Percentiles rank a stretch among this genome's conserved stretches.
phyloP scores from a whole-genome alignment of 1,139 yeast species.

The Kazachstania sp. region DNA sequence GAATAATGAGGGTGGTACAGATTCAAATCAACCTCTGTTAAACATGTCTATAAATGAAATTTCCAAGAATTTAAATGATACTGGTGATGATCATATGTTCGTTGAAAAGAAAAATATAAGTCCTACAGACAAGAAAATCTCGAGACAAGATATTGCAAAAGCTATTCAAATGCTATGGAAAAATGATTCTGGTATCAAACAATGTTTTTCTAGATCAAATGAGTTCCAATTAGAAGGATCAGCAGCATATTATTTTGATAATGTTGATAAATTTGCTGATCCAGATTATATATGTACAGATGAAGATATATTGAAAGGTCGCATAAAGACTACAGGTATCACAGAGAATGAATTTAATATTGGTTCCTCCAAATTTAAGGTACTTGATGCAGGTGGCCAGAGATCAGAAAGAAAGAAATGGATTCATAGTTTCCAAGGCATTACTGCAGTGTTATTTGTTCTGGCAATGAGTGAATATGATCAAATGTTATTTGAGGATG shows the following conservation, averaged over 20 bases:
- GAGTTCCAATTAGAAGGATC: constrained; percentile 79
- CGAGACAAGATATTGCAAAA: constrained; percentile 47
- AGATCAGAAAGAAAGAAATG: constrained; percentile 88
- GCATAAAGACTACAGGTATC: constrained; percentile 93
- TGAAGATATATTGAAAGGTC: constrained; percentile 76
- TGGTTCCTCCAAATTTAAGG: constrained; percentile 57
- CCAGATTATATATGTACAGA: constrained; percentile 64
- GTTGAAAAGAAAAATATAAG: constrained; percentile 7
- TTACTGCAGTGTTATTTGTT: constrained; percentile 85
- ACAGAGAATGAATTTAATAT: constrained; percentile 77
- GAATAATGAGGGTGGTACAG: constrained; percentile 2
- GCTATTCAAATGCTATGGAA: constrained; percentile 65
- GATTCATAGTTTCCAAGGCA: constrained; percentile 93
- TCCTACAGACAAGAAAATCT: constrained; percentile 3
- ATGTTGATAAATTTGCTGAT: constrained; percentile 54
- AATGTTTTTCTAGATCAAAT: constrained; percentile 55
- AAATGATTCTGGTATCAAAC: constrained; percentile 55
- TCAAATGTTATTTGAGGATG: constrained; percentile 86
- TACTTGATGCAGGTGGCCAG: constrained; percentile 97
- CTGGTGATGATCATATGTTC: constrained; percentile 23
- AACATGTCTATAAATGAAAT: constrained; percentile 24
- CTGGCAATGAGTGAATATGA: constrained; percentile 89
- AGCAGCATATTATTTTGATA: constrained; percentile 68
- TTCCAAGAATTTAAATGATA: constrained; percentile 28
- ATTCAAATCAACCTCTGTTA: constrained; percentile 5